phyloP scores from a whole-genome alignment of 805 yeast species.

The Kuraishia floccosa region DNA sequence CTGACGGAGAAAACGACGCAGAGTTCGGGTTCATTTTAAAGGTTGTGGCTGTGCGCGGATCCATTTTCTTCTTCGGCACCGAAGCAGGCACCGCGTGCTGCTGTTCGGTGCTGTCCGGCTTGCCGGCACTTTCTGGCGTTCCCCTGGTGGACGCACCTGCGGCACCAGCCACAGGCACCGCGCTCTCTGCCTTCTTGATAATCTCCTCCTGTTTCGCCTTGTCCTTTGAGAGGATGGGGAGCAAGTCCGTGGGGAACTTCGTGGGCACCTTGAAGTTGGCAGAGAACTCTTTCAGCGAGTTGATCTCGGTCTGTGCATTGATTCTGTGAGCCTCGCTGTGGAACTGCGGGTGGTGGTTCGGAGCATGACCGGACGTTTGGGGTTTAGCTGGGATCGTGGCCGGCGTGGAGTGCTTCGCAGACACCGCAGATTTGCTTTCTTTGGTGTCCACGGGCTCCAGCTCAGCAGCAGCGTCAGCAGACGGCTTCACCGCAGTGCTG shows the following conservation, averaged over 20 bases:
- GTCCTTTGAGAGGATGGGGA: slow-evolving; percentile 63
- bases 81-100: background rate
- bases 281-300: slow-evolving; percentile 65
- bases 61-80: slow-evolving; percentile 32
- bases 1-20: slow-evolving; percentile 46
- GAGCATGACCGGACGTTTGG: slow-evolving; percentile 1
- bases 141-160: slow-evolving; percentile 7
- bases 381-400: slow-evolving; percentile 11
- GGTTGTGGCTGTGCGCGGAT: slow-evolving; percentile 40
- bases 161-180: slow-evolving; percentile 3
- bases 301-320: slow-evolving; percentile 51
- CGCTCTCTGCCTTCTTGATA: slow-evolving; percentile 16
- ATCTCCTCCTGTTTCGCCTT: slow-evolving; percentile 55
- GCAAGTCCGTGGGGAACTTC: slow-evolving; percentile 43
- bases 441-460: background rate
- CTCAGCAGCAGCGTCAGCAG: background rate
- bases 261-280: slow-evolving; percentile 59
- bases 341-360: slow-evolving; percentile 3
- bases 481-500: slow-evolving; percentile 25
- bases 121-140: slow-evolving; percentile 6
- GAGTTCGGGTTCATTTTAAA: slow-evolving; percentile 66
- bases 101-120: slow-evolving; percentile 2
- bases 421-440: no score
- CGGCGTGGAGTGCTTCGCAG: slow-evolving; percentile 6
- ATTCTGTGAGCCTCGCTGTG: slow-evolving; percentile 27